Conservation (phyloP, 2,329 filamentous ascomycete genomes). For the Periconia digitata region DNA sequence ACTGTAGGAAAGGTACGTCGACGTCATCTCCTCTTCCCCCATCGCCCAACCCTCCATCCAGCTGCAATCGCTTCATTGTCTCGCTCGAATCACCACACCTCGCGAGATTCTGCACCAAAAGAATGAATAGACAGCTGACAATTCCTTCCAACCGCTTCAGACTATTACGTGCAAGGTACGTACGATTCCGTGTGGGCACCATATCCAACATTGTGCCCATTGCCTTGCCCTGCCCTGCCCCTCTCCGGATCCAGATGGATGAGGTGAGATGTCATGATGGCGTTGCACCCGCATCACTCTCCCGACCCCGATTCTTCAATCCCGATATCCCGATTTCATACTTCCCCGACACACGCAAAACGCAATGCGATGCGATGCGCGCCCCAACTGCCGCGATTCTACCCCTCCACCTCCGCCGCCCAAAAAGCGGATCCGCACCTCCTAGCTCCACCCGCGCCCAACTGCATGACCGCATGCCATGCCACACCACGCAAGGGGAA, state of each 20-base stretch:
- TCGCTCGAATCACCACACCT: not conserved
- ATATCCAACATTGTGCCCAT: not conserved
- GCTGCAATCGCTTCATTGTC: not conserved
- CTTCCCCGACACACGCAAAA: not conserved
- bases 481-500: not conserved
- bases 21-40: constrained; percentile 6
- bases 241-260: constrained; percentile 3
- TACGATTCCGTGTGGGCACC: constrained; percentile 60
- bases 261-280: too few species aligned
- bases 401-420: not conserved
- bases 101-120: not conserved
- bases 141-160: constrained; percentile 49
- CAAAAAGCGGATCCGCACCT: constrained; percentile 31
- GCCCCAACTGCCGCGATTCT: not conserved
- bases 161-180: constrained; percentile 91
- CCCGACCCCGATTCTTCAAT: constrained; percentile 1
- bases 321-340: not conserved
- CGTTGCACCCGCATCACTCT: not conserved
- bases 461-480: not conserved
- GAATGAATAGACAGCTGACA: not conserved
- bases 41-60: not conserved
- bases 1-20: constrained; percentile 58
- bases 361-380: not conserved
- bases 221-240: constrained; percentile 4
- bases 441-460: not conserved